Percentiles rank a stretch among this genome's conserved stretches.
These are phyloP conservation scores for Trametes punicea DNA, from an alignment of 768 basidiomycete species.

Conservation along the genomic window DNA sequence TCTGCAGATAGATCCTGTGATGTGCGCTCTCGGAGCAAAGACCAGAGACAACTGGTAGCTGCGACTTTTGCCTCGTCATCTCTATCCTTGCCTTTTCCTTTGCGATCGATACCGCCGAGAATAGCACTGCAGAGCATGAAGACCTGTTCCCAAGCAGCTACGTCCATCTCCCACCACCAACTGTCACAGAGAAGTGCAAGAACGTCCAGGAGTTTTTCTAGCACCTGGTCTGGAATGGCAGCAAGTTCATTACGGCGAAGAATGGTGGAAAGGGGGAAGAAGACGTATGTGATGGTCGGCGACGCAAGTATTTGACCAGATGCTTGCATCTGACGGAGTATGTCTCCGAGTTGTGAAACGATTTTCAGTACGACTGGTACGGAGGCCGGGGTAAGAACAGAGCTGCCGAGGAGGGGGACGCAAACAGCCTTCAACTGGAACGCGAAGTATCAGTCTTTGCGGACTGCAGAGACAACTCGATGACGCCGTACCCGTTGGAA, in stretches of 20 bases:
- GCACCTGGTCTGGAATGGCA: conserved; percentile 71
- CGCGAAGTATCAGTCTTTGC: background rate
- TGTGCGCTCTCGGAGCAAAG: conserved; percentile 55
- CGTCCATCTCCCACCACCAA: conserved; percentile 87
- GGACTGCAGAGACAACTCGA: background rate
- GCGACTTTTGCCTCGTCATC: conserved; percentile 84
- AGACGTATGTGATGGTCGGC: conserved; percentile 74
- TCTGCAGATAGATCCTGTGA: conserved; percentile 36
- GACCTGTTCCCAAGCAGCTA: conserved; percentile 77
- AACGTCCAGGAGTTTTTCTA: conserved; percentile 67
- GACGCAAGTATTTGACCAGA: conserved; percentile 42
- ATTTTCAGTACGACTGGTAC: conserved; percentile 46
- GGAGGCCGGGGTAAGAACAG: conserved; percentile 56
- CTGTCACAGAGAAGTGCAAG: conserved; percentile 57
- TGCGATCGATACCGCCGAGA: conserved; percentile 60
- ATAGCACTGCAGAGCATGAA: conserved; percentile 73
- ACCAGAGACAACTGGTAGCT: conserved; percentile 61
- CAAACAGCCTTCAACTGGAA: conserved; percentile 62
- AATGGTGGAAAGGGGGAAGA: conserved; percentile 84
- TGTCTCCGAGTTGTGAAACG: conserved; percentile 50
- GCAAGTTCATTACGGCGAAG: conserved; percentile 70
- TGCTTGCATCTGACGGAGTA: conserved; percentile 43
- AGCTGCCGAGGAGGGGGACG: conserved; percentile 74
- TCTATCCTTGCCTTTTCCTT: conserved; percentile 62
- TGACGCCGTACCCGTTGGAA: conserved; percentile 37